Evolutionary conservation across 148 eudicot species (phyloP).

Genomic region (Suaeda aralocaspica): DNA sequence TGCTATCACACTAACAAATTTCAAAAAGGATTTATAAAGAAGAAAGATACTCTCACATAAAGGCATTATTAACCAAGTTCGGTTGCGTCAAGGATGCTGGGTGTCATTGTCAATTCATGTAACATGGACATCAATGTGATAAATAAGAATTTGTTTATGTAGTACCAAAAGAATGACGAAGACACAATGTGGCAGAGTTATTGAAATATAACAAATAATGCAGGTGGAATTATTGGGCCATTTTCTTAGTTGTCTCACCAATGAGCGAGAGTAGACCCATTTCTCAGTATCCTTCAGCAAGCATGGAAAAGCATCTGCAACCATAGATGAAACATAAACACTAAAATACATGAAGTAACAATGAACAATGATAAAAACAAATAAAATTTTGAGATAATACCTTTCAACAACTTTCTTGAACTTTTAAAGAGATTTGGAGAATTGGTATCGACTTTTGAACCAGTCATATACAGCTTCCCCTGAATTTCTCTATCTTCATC

Average conservation of each 20-base stretch:
- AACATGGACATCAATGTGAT: no score
- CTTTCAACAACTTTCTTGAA: constrained; percentile 25
- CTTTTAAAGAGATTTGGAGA: not conserved
- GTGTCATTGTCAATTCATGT: no score
- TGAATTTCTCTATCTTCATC: constrained; percentile 15
- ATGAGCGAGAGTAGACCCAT: constrained; percentile 23
- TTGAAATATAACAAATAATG: not conserved
- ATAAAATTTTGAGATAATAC: not conserved
- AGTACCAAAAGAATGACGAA: not conserved
- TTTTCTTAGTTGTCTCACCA: constrained; percentile 14
- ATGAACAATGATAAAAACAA: no score
- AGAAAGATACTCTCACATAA: no score
- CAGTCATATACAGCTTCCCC: constrained; percentile 14
- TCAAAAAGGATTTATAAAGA: no score
- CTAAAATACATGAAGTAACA: not conserved
- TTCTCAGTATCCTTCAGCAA: constrained; percentile 16
- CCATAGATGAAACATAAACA: not conserved
- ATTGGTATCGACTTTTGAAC: constrained; percentile 6
- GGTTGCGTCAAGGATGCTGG: no score
- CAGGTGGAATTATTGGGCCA: not conserved
- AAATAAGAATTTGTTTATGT: no score
- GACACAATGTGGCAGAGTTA: not conserved
- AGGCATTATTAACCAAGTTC: no score
- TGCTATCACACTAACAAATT: no score
- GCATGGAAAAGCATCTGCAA: constrained; percentile 22